Conservation (phyloP, 768 basidiomycete genomes). For the Mycena haematopus region DNA sequence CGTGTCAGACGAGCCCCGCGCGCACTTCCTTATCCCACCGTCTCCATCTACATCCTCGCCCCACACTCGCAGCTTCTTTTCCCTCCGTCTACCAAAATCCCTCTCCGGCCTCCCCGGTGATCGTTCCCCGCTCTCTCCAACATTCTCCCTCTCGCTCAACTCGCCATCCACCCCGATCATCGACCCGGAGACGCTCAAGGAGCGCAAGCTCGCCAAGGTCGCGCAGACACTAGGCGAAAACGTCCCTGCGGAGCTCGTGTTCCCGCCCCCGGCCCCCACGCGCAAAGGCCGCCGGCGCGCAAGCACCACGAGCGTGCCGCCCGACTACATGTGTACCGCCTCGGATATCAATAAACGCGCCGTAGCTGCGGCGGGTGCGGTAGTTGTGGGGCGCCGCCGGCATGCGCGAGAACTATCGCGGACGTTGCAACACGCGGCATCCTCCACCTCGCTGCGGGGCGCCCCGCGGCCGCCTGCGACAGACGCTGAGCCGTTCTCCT, state of each 20-base stretch:
- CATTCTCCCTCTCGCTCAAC: slow-evolving; percentile 12
- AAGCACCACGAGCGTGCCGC: slow-evolving; percentile 25
- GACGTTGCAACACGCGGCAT: slow-evolving; percentile 14
- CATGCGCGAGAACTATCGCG: slow-evolving; percentile 6
- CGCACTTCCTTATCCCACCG: not conserved
- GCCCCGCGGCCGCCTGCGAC: not conserved
- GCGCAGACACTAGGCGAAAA: slow-evolving; percentile 27
- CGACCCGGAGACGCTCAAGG: slow-evolving; percentile 16
- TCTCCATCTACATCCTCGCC: not conserved
- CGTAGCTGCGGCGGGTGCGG: not conserved
- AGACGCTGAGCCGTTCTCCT: slow-evolving; percentile 26
- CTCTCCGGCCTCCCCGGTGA: not conserved
- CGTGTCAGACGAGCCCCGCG: not conserved
- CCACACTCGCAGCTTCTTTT: slow-evolving; percentile 12
- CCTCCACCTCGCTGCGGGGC: slow-evolving; percentile 18
- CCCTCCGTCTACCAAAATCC: slow-evolving; percentile 19
- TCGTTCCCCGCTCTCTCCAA: slow-evolving; percentile 15
- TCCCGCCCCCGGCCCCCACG: not conserved
- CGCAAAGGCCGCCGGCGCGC: slow-evolving; percentile 24
- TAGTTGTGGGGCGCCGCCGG: slow-evolving; percentile 13
- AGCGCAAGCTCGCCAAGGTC: slow-evolving; percentile 30
- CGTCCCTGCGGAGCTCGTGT: slow-evolving; percentile 31
- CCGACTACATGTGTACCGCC: slow-evolving; percentile 4
- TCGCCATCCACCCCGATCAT: slow-evolving; percentile 7
- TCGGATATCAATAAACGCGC: not conserved